Evolutionary conservation across 805 yeast species (phyloP), one percentile per base, ranked within the genome.

Genomic region (Lipomyces spencermartinsiae): DNA sequence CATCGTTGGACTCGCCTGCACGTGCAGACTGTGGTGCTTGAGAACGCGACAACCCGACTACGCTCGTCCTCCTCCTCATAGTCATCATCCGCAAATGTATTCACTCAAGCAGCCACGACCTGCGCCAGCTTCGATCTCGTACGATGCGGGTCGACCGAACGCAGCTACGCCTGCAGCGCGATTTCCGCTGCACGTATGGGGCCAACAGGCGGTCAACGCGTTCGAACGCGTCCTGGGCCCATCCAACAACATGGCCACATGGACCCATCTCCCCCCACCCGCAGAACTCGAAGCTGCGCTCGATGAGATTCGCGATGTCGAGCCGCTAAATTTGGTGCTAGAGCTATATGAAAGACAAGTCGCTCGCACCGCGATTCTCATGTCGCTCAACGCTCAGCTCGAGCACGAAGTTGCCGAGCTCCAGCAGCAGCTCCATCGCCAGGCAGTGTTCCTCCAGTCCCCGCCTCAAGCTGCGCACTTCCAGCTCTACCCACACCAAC

Each of bases 291-390:
- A 67, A 54, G 16, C 8, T 8, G 56, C 57, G 8, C 63, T 67
- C 22, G 70, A 39, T 4, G 63, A 34, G 57, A 19, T 53, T 14
- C 59, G 35, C 58, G 71, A 60, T 16, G 35, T 67, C 14, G 56
- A 53, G 29, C 65, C 70, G 16, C 6, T 43, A 6, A 61, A 56
- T 22, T 16, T 67, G 14, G 12, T 66, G 31, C 59, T 64, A 9
- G 70, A 67, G 46, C 33, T 67, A n/a, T 53, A 66, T 55, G 70
- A 67, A 29, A 60, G 70, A n/a, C 70, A 67, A 37, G 65, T 66
- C 14, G 71, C 71, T 4, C 62, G 70, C 14, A 67, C 70, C 5
- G 29, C 66, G 25, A 66, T 67, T 22, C 34, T 67, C 34, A 39
- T 67, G 65, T n/a, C 37, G 22, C 37, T 46, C 34, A 67, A 59